A percentile compares a stretch with the other conserved stretches of the same genome.
Conservation (phyloP, 164 flowering plant species). For the grape (Vitis vinifera) region DNA sequence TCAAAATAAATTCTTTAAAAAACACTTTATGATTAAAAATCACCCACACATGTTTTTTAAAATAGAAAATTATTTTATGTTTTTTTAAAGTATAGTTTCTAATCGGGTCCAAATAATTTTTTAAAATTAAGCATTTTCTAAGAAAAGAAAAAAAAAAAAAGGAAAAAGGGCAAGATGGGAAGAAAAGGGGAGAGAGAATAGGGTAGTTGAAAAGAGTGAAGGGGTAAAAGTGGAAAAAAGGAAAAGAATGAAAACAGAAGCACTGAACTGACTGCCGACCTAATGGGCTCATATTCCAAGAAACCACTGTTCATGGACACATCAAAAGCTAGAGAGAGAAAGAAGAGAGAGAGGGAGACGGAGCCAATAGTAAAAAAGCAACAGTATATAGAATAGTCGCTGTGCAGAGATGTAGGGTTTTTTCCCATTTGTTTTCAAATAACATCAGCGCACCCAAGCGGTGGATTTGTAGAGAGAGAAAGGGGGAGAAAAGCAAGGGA, state of each 20-base stretch:
- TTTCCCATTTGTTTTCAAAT: background rate
- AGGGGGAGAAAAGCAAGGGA: background rate
- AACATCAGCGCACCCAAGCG: too few relatives aligned
- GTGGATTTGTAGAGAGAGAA: background rate
- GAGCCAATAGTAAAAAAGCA: background rate
- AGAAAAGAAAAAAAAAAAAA: background rate
- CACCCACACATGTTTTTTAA: too few relatives aligned
- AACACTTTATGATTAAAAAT: too few relatives aligned
- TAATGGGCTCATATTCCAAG: background rate
- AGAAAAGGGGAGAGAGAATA: background rate
- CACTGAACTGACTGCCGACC: slow-evolving; percentile 1
- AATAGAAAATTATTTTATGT: too few relatives aligned
- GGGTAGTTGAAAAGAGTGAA: background rate
- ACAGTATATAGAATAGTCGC: too few relatives aligned
- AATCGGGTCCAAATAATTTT: too few relatives aligned
- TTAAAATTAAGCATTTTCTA: background rate
- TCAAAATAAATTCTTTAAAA: too few relatives aligned
- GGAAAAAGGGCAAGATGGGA: background rate
- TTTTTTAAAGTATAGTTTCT: too few relatives aligned
- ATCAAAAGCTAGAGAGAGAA: background rate
- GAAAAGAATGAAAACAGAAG: background rate
- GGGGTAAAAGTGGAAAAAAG: slow-evolving; percentile 2
- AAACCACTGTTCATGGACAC: background rate
- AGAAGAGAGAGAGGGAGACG: background rate
- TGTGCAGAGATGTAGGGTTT: background rate